These are phyloP conservation scores for Flaveria brownii DNA, from an alignment of 129 eudicot genomes.

Conservation along the genomic window DNA sequence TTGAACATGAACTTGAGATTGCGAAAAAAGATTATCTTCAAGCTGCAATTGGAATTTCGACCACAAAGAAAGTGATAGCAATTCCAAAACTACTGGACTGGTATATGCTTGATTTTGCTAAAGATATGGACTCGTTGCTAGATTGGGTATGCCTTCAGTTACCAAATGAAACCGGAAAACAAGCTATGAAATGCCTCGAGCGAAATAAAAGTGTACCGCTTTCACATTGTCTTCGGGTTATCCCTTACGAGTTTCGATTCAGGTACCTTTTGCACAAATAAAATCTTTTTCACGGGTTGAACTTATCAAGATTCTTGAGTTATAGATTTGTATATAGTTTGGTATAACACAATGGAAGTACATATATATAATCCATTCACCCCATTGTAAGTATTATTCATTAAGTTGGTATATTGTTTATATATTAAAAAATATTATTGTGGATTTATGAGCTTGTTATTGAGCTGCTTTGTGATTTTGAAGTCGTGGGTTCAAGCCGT, in stretches of 20 bases:
- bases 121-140: slow-evolving; percentile 74
- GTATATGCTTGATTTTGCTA: slow-evolving; percentile 94
- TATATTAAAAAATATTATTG: background rate
- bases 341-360: slow-evolving; percentile 41
- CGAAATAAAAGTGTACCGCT: slow-evolving; percentile 55
- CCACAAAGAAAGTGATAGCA: slow-evolving; percentile 45
- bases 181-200: slow-evolving; percentile 79
- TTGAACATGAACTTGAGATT: slow-evolving; percentile 74
- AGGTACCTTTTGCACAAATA: slow-evolving; percentile 77
- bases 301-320: slow-evolving; percentile 28
- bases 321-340: slow-evolving; percentile 46
- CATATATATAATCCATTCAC: slow-evolving; percentile 41
- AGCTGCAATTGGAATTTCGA: slow-evolving; percentile 77
- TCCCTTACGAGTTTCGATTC: slow-evolving; percentile 83
- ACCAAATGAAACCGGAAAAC: slow-evolving; percentile 68
- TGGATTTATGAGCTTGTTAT: slow-evolving; percentile 15
- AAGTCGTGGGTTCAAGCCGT: too few relatives aligned
- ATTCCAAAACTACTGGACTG: slow-evolving; percentile 84
- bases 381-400: slow-evolving; percentile 38
- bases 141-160: slow-evolving; percentile 96
- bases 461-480: too few relatives aligned
- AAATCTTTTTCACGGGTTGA: slow-evolving; percentile 14
- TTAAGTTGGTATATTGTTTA: slow-evolving; percentile 25
- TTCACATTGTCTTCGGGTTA: slow-evolving; percentile 49
- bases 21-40: slow-evolving; percentile 74